Evolutionary conservation across 2,329 filamentous ascomycete species (phyloP), one percentile per base, ranked within the genome.

Genomic region (Claviceps arundinis): DNA sequence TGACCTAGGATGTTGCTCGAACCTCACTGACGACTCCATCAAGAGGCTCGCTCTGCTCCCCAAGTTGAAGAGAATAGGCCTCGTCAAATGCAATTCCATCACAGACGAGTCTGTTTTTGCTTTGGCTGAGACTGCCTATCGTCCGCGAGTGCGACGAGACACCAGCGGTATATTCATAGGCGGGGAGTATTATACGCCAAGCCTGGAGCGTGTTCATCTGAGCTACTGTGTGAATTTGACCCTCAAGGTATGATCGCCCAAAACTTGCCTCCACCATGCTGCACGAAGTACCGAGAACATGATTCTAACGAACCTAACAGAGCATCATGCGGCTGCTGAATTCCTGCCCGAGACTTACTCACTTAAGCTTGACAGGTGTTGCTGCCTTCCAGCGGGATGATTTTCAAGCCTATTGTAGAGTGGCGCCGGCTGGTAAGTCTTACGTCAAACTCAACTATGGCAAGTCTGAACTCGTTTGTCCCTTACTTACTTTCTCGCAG

Each of bases 311-410:
- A 13, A 45, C 9, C 60, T 37, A 6, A 40, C 47, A 95, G 89
- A 91, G 91, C 61, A 95, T 98, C 57, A 84, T 95, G 62, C 80
- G 82, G 48, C 74, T 98, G 8, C 78, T 98, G 16, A 95, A 95
- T 64, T 85, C 86, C 56, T 98, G 93, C 65, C 89, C 88, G 8
- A 87, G 89, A 52, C 77, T 98, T 30, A 98, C 93, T 0, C 93
- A 98, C 67, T 75, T 98, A 52, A 95, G 88, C 70, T 76, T 98
- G 64, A 98, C 93, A 6, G 93, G 93, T 17, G 90, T 98, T 3
- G 84, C 87, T 61, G 88, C 89, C 1, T 98, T 98, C 65, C 77
- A 95, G 37, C 80, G 86, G 50, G 82, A 89, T 52, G 90, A 96
- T 59, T 78, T 97, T 34, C 85, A 89, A 50, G 73, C 76, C 5